Evolutionary conservation across 257 asterid species (phyloP), one percentile per base, ranked within the genome.

Genomic region (Nicotiana sylvestris): DNA sequence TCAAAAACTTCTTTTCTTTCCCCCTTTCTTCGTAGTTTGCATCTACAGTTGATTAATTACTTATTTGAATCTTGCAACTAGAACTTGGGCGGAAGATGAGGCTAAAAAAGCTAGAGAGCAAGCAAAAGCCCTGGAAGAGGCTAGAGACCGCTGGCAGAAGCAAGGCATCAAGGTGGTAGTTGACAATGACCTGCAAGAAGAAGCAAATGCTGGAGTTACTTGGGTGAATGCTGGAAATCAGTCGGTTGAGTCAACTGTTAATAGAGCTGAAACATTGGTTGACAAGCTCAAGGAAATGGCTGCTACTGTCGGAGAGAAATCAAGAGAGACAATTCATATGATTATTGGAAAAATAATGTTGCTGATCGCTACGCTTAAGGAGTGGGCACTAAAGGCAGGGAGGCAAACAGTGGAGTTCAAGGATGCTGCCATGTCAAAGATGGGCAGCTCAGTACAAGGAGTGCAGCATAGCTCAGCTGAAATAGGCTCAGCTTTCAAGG

Each of bases 41-140:
- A 76, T 74, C 80, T 76, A 76, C 43, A 51, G 18, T 49, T 76
- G 80, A 8, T 76, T 76, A 43, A 76, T 25, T 76, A 76, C 12
- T 76, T 81, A 62, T 64, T 81, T 18, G 67, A 46, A 81, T 76
- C 67, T 84, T 69, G 84, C 77, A 33, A 66, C 53, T 86, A 96
- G 99, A 84, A 80, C 92, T 80, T 96, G 99, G 99, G 98, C 98
- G 33, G 98, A 96, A 89, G 97, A 94, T 46, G 99, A 96, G 89
- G 98, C 97, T 39, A 96, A 90, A 87, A 92, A 91, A 85, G 99
- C 98, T 84, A 90, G 97, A 86, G 97, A 90, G 81, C 99, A 94
- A 89, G 98, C 94, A 43, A 93, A 90, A 86, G 91, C 94, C 72
- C 87, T 96, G 87, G 98, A 94, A 58, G 98, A 87, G 86, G 98